Percentiles rank a stretch among this genome's conserved stretches.
These are phyloP conservation scores for Colletotrichum salicis DNA, from an alignment of 2,329 filamentous ascomycete species.

Conservation along the genomic window DNA sequence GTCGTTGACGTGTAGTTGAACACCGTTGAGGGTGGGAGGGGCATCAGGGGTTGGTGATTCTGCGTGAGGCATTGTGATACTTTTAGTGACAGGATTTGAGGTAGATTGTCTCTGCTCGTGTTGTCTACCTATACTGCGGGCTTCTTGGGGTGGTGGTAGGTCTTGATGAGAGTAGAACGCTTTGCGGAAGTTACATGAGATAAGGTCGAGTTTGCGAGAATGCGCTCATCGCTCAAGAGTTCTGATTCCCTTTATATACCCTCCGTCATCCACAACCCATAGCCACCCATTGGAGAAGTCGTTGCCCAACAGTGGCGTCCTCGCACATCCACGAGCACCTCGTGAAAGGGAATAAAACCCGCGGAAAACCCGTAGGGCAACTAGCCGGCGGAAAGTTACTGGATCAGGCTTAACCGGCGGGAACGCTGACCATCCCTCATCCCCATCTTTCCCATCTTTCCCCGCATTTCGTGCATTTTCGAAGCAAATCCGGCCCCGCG, in stretches of 20 bases:
- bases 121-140: background rate
- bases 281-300: background rate
- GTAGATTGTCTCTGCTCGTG: no score
- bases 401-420: background rate
- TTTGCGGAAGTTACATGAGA: background rate
- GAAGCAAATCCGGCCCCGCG: constrained; percentile 10
- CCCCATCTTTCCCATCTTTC: background rate
- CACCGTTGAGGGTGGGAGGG: constrained; percentile 19
- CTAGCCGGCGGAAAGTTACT: constrained; percentile 4
- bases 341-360: constrained; percentile 17
- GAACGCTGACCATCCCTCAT: background rate
- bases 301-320: background rate
- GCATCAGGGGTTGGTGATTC: background rate
- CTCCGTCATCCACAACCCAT: background rate
- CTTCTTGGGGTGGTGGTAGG: no score
- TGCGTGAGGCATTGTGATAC: constrained; percentile 14
- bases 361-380: background rate
- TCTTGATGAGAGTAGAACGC: background rate
- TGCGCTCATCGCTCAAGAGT: background rate
- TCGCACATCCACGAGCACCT: background rate
- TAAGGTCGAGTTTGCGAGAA: background rate
- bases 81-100: background rate
- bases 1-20: constrained; percentile 43
- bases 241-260: background rate
- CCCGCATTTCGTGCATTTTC: constrained; percentile 2